A percentile compares a stretch with the other conserved stretches of the same genome.
phyloP scores from a whole-genome alignment of 176 grass and related monocot genomes.

The Rhynchospora tenuis region DNA sequence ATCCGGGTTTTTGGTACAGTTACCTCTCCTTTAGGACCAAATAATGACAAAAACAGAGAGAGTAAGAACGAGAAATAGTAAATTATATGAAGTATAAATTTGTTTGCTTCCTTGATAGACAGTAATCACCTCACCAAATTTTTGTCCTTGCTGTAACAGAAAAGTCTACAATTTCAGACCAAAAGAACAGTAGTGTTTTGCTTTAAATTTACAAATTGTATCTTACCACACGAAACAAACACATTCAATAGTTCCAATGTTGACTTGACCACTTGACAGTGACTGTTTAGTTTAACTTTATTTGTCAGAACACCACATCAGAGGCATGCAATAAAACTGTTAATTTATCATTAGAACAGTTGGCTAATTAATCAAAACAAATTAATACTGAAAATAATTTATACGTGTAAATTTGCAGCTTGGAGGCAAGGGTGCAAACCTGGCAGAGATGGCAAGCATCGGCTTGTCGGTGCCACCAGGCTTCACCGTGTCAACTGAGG shows the following conservation, averaged over 20 bases:
- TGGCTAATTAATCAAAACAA: neutral
- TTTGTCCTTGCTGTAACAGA: neutral
- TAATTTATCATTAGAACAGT: neutral
- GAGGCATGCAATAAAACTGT: neutral
- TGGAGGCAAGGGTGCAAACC: slow-evolving; percentile 91
- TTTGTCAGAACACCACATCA: neutral
- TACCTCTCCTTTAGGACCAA: neutral
- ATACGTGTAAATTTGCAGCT: slow-evolving; percentile 28
- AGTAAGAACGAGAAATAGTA: neutral
- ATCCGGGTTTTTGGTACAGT: neutral
- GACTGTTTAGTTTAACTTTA: neutral
- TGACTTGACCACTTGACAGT: neutral
- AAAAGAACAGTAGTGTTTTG: neutral
- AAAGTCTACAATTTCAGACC: neutral
- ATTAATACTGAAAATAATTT: neutral
- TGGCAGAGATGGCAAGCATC: slow-evolving; percentile 99
- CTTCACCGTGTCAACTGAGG: slow-evolving; percentile 95
- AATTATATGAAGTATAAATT: neutral
- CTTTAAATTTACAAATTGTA: neutral
- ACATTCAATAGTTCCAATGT: neutral
- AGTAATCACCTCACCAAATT: neutral
- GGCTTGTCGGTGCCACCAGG: slow-evolving; percentile 96
- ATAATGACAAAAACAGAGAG: neutral
- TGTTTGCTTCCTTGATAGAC: neutral
- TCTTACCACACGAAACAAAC: neutral